Percentiles rank a stretch among this genome's conserved stretches.
Conservation (phyloP, 768 basidiomycete genomes). For the Boletus coccyginus region DNA sequence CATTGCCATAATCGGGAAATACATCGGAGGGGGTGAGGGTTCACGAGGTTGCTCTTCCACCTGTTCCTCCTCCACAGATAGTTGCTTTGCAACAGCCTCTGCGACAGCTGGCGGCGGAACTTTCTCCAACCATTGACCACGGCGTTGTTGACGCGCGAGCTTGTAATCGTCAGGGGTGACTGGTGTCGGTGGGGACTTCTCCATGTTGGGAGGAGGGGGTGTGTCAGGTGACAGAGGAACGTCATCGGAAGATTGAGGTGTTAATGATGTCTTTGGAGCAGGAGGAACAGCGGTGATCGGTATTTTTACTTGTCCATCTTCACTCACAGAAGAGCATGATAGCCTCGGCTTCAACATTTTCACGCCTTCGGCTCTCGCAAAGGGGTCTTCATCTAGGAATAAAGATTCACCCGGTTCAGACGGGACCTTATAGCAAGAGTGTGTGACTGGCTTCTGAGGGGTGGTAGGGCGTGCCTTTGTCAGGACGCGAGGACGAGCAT, state of each 20-base stretch:
- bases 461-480: constrained; percentile 35
- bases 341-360: constrained; percentile 37
- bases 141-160: constrained; percentile 38
- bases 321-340: background rate
- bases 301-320: constrained; percentile 8
- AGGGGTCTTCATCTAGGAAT: constrained; percentile 38
- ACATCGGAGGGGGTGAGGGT: constrained; percentile 25
- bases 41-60: constrained; percentile 17
- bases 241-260: background rate
- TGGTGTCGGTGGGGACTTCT: constrained; percentile 10
- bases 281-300: background rate
- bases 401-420: constrained; percentile 19
- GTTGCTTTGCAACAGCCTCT: constrained; percentile 28
- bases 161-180: constrained; percentile 39
- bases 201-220: background rate
- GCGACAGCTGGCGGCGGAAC: constrained; percentile 34
- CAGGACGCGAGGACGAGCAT: constrained; percentile 22
- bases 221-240: background rate
- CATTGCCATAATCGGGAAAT: constrained; percentile 57
- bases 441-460: constrained; percentile 24
- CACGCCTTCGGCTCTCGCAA: constrained; percentile 55
- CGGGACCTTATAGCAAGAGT: constrained; percentile 8
- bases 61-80: constrained; percentile 11
- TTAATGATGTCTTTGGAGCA: background rate
- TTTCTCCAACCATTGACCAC: constrained; percentile 42